Evolutionary conservation across 2,329 filamentous ascomycete genomes (phyloP).

Genomic region (Fusarium buharicum): DNA sequence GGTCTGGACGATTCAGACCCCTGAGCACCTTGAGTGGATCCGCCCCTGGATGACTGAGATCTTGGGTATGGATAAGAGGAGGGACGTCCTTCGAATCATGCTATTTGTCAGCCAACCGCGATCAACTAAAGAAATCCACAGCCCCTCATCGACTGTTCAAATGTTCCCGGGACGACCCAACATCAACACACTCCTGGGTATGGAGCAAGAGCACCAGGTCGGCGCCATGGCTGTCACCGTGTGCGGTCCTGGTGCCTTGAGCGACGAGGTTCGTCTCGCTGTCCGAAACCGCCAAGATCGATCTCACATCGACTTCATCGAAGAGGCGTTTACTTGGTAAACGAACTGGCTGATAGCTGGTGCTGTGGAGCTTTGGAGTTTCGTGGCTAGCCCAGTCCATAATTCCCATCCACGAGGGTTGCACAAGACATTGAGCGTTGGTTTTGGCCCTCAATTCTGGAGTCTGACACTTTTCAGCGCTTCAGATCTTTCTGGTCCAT

Average conservation of each 20-base stretch:
- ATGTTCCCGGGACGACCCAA: constrained; percentile 86
- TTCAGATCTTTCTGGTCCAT: constrained; percentile 23
- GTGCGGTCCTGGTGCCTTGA: constrained; percentile 78
- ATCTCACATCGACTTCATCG: constrained; percentile 79
- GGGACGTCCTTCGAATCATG: constrained; percentile 79
- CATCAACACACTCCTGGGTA: constrained; percentile 75
- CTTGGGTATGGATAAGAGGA: constrained; percentile 76
- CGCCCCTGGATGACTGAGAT: constrained; percentile 86
- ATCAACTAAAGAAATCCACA: constrained; percentile 83
- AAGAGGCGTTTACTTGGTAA: constrained; percentile 78
- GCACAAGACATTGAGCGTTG: neutral
- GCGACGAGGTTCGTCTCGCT: constrained; percentile 77
- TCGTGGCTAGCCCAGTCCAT: constrained; percentile 19
- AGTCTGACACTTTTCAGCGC: constrained; percentile 7
- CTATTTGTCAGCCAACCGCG: constrained; percentile 80
- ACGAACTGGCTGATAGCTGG: neutral
- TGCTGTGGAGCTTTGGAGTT: constrained; percentile 14
- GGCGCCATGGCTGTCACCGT: constrained; percentile 79
- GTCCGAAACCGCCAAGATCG: constrained; percentile 72
- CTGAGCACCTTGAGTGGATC: constrained; percentile 86
- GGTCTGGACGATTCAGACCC: constrained; percentile 82
- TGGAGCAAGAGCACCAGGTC: constrained; percentile 78
- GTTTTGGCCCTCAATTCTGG: constrained; percentile 4
- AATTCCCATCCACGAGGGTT: constrained; percentile 1
- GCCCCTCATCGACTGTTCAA: constrained; percentile 79